Conservation (phyloP, 371 early-diverging fungal species). For the Sporodiniella umbellata region DNA sequence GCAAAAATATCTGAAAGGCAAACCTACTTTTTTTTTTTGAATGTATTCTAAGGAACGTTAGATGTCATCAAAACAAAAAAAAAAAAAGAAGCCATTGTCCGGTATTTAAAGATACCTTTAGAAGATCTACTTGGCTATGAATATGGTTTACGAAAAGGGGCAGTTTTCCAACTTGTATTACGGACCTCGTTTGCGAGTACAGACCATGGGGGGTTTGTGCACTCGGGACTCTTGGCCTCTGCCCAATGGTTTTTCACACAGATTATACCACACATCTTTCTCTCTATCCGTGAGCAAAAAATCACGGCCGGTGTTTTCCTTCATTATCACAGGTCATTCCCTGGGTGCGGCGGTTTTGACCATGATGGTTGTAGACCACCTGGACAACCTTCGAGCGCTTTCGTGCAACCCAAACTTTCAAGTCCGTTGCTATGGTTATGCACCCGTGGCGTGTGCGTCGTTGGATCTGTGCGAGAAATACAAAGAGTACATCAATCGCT, state of each 20-base stretch:
- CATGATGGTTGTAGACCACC: conserved; percentile 72
- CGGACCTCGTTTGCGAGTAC: conserved; percentile 78
- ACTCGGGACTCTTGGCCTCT: conserved; percentile 76
- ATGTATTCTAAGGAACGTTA: no score
- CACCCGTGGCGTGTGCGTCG: conserved; percentile 66
- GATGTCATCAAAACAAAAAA: conserved; percentile 67
- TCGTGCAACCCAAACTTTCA: conserved; percentile 42
- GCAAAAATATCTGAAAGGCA: conserved; percentile 47
- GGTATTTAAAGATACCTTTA: conserved; percentile 62
- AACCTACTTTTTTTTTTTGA: no score
- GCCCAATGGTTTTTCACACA: conserved; percentile 75
- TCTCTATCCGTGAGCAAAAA: conserved; percentile 25
- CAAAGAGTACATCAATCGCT: conserved; percentile 65
- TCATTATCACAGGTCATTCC: conserved; percentile 65
- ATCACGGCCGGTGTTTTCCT: conserved; percentile 15
- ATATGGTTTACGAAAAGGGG: conserved; percentile 61
- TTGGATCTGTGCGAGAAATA: conserved; percentile 65
- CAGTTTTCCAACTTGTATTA: conserved; percentile 64
- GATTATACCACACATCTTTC: conserved; percentile 65
- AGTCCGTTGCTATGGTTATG: conserved; percentile 49
- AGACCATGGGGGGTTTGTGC: conserved; percentile 82
- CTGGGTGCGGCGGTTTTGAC: conserved; percentile 77
- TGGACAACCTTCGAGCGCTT: conserved; percentile 51
- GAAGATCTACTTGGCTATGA: conserved; percentile 79
- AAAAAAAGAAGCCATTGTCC: conserved; percentile 65